Evolutionary conservation across 2,329 filamentous ascomycete species (phyloP).

Genomic region (Fusarium napiforme): DNA sequence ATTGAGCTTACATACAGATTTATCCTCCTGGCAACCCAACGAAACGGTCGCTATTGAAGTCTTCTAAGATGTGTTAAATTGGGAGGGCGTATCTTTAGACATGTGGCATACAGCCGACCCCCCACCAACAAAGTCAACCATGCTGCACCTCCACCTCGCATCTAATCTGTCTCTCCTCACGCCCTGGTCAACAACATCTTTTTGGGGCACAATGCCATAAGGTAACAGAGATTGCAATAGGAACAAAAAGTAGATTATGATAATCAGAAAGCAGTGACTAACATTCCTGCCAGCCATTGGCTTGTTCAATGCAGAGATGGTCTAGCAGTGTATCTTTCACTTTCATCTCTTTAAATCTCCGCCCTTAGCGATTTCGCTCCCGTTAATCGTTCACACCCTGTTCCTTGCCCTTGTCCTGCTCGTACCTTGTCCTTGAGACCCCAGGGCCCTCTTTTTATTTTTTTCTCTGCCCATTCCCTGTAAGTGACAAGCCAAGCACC

Average conservation of each 20-base stretch:
- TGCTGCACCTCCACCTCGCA: conserved; percentile 8
- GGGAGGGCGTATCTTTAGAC: background rate
- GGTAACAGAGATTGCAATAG: background rate
- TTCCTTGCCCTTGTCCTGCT: background rate
- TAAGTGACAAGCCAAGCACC: conserved; percentile 1
- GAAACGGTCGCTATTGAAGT: background rate
- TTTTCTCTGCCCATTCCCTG: conserved; percentile 13
- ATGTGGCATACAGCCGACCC: background rate
- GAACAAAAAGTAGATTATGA: background rate
- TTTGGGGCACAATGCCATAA: background rate
- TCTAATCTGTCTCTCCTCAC: conserved; percentile 25
- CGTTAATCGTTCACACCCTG: conserved; percentile 33
- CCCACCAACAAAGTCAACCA: conserved; percentile 21
- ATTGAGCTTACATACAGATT: background rate
- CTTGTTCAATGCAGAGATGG: background rate
- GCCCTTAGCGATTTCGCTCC: conserved; percentile 34
- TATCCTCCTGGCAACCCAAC: background rate
- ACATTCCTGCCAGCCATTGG: conserved; percentile 9
- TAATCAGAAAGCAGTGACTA: background rate
- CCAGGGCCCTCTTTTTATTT: conserved; percentile 36
- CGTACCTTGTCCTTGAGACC: conserved; percentile 20
- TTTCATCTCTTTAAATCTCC: conserved; percentile 31
- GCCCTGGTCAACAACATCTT: conserved; percentile 12
- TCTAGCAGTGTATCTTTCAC: background rate
- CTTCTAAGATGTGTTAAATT: conserved; percentile 5